These are phyloP conservation scores for Eucalyptus tenuipes DNA, from an alignment of 345 rosid species.

Conservation along the genomic window DNA sequence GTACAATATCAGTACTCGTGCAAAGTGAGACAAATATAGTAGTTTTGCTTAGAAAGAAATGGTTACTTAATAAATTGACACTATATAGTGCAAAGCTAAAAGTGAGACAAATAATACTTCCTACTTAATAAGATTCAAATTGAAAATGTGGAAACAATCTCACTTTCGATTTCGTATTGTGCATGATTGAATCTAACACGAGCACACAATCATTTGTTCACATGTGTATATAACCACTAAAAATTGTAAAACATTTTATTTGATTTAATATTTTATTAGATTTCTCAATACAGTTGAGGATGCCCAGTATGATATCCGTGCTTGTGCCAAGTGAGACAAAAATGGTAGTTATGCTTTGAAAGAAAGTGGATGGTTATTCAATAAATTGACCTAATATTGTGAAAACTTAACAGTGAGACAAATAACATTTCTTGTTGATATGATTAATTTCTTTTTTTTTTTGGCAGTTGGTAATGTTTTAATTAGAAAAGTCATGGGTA, in stretches of 20 bases:
- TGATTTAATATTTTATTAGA: background rate
- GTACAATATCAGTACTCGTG: background rate
- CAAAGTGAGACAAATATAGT: background rate
- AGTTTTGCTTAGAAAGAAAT: background rate
- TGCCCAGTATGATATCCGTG: background rate
- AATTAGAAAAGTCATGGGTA: background rate
- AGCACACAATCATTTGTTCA: accelerated
- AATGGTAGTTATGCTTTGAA: background rate
- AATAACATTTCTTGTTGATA: background rate
- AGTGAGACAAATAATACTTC: background rate
- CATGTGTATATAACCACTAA: background rate
- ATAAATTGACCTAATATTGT: background rate
- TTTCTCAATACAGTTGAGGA: background rate
- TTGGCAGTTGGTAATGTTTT: background rate
- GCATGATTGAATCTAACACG: background rate
- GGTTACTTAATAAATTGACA: background rate
- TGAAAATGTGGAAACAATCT: background rate
- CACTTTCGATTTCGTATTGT: background rate
- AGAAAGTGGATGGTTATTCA: background rate
- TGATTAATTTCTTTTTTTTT: background rate
- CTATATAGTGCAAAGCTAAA: background rate
- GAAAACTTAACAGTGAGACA: background rate
- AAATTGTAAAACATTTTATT: too few species aligned
- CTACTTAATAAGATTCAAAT: background rate
- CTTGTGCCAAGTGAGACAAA: background rate